Percentiles rank a stretch among this genome's conserved stretches.
These are phyloP conservation scores for Coemansia sp. DNA, from an alignment of 192 early-diverging fungal species.

Conservation along the genomic window DNA sequence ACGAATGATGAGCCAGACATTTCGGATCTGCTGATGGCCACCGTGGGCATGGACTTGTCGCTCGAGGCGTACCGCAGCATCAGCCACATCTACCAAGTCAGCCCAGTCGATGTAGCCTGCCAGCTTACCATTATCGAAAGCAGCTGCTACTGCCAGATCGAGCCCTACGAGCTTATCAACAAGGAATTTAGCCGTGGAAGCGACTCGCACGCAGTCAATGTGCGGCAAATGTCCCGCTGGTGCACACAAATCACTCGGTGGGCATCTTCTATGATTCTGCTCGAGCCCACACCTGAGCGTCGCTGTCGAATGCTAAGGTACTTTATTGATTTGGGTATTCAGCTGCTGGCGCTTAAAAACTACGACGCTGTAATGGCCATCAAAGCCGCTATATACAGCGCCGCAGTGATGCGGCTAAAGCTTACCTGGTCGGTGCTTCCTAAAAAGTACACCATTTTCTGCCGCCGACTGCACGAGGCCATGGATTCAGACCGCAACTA, in stretches of 20 bases:
- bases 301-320: constrained; percentile 68
- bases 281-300: constrained; percentile 65
- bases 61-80: constrained; percentile 61
- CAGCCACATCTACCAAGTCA: constrained; percentile 65
- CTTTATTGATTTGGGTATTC: constrained; percentile 75
- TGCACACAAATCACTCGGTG: constrained; percentile 76
- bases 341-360: constrained; percentile 58
- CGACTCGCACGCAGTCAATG: constrained; percentile 57
- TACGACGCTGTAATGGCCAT: constrained; percentile 78
- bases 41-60: constrained; percentile 48
- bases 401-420: constrained; percentile 69
- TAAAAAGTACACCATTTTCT: constrained; percentile 66
- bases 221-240: constrained; percentile 67
- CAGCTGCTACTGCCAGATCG: constrained; percentile 63
- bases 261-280: constrained; percentile 72
- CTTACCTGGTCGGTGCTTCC: constrained; percentile 64
- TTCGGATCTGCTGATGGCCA: constrained; percentile 49
- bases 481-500: constrained; percentile 67
- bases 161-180: constrained; percentile 68
- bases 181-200: constrained; percentile 61
- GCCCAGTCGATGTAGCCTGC: constrained; percentile 75
- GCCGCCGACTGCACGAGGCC: constrained; percentile 57
- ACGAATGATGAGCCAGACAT: constrained; percentile 36
- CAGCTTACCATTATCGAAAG: constrained; percentile 83
- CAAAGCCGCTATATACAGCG: constrained; percentile 71